phyloP scores from a whole-genome alignment of 805 yeast genomes.

The Lachancea fermentati region DNA sequence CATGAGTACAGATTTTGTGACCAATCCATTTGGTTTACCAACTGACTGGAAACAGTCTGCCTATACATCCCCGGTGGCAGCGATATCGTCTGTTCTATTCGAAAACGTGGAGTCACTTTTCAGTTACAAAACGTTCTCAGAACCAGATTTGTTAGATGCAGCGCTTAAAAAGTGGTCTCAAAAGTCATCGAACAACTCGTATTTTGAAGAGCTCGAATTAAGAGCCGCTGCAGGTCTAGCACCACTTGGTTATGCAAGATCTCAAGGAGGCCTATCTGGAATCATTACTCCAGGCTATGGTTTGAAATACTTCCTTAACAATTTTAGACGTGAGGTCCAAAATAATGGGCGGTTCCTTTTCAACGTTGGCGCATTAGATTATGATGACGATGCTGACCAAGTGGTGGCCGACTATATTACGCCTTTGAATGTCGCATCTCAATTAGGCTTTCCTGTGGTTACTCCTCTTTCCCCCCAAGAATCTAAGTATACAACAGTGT shows the following conservation, averaged over 20 bases:
- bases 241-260: slow-evolving; percentile 57
- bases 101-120: slow-evolving; percentile 50
- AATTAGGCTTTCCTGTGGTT: slow-evolving; percentile 60
- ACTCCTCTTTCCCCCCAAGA: slow-evolving; percentile 60
- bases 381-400: slow-evolving; percentile 45
- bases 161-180: slow-evolving; percentile 54
- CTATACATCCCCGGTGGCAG: slow-evolving; percentile 50
- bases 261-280: slow-evolving; percentile 35
- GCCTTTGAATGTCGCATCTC: slow-evolving; percentile 56
- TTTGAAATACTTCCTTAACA: slow-evolving; percentile 60
- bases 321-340: slow-evolving; percentile 37
- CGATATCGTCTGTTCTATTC: slow-evolving; percentile 51
- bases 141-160: slow-evolving; percentile 54
- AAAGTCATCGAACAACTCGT: slow-evolving; percentile 9
- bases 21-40: slow-evolving; percentile 58
- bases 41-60: slow-evolving; percentile 48
- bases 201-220: slow-evolving; percentile 47
- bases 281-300: slow-evolving; percentile 61
- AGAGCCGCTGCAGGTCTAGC: slow-evolving; percentile 81
- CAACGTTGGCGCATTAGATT: slow-evolving; percentile 73
- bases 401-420: slow-evolving; percentile 60
- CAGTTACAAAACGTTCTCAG: slow-evolving; percentile 64
- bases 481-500: slow-evolving; percentile 59
- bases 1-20: slow-evolving; percentile 25
- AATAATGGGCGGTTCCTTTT: slow-evolving; percentile 53